These are phyloP conservation scores for Schwanniomyces polymorphus DNA, from an alignment of 805 yeast species.

Conservation along the genomic window DNA sequence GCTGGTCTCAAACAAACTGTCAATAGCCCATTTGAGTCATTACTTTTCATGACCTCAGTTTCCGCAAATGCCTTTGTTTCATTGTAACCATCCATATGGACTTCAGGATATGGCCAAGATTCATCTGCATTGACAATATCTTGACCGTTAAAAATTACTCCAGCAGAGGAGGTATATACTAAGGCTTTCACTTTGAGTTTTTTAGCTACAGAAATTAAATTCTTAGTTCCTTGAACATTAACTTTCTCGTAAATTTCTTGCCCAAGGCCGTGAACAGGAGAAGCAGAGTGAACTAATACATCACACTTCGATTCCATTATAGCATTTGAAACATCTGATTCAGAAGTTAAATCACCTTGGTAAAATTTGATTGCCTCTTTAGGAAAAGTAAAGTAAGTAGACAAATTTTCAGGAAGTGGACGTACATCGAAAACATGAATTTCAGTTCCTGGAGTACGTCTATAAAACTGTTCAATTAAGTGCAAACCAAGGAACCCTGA, in stretches of 20 bases:
- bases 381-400: slow-evolving; percentile 75
- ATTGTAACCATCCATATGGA: slow-evolving; percentile 95
- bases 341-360: slow-evolving; percentile 83
- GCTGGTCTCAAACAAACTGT: slow-evolving; percentile 95
- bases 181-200: slow-evolving; percentile 57
- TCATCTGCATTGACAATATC: slow-evolving; percentile 92
- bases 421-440: slow-evolving; percentile 91
- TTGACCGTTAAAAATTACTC: slow-evolving; percentile 95
- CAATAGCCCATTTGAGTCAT: slow-evolving; percentile 54
- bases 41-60: slow-evolving; percentile 71
- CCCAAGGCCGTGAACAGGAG: slow-evolving; percentile 91
- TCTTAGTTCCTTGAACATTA: slow-evolving; percentile 85
- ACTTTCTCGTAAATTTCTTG: slow-evolving; percentile 84
- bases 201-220: slow-evolving; percentile 65
- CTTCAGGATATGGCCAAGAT: slow-evolving; percentile 85
- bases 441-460: slow-evolving; percentile 60
- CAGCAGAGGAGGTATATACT: slow-evolving; percentile 96
- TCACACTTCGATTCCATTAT: slow-evolving; percentile 58
- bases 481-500: slow-evolving; percentile 94
- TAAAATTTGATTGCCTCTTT: slow-evolving; percentile 56
- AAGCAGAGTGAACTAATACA: slow-evolving; percentile 92
- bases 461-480: slow-evolving; percentile 79
- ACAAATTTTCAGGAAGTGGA: slow-evolving; percentile 72
- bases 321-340: slow-evolving; percentile 64
- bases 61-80: slow-evolving; percentile 94